phyloP scores from a whole-genome alignment of 108 stramenopile species.

The Epipyxis sp. region DNA sequence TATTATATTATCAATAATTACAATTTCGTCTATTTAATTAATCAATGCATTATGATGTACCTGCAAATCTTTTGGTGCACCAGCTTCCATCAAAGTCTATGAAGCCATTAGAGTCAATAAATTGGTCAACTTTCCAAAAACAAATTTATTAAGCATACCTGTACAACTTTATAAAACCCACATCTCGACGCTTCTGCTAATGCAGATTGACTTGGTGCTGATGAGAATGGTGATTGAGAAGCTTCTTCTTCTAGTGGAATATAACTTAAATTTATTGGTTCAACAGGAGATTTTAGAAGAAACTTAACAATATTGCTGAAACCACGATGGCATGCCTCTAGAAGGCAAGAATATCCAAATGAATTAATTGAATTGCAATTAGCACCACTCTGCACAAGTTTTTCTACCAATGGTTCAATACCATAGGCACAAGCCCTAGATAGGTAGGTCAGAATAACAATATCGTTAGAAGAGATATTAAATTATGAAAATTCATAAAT shows the following conservation, averaged over 20 bases:
- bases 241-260: constrained; percentile 38
- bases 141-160: too few species aligned
- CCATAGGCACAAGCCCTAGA: constrained; percentile 56
- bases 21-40: too few species aligned
- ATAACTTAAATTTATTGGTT: constrained; percentile 28
- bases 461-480: too few species aligned
- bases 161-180: constrained; percentile 48
- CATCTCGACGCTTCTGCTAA: constrained; percentile 55
- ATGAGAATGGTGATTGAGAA: constrained; percentile 41
- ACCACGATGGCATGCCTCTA: constrained; percentile 55
- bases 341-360: constrained; percentile 48
- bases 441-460: too few species aligned
- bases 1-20: too few species aligned
- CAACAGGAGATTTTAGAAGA: constrained; percentile 39
- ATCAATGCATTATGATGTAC: too few species aligned
- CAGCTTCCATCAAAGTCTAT: too few species aligned
- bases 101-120: too few species aligned
- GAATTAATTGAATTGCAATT: constrained; percentile 41
- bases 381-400: constrained; percentile 51
- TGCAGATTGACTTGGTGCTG: constrained; percentile 50
- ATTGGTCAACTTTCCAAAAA: constrained; percentile 46
- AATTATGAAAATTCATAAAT: too few species aligned
- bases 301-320: constrained; percentile 39
- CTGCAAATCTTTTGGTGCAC: too few species aligned
- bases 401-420: constrained; percentile 41